phyloP scores from a whole-genome alignment of 2,329 filamentous ascomycete species.

The Pyrenophora teres region DNA sequence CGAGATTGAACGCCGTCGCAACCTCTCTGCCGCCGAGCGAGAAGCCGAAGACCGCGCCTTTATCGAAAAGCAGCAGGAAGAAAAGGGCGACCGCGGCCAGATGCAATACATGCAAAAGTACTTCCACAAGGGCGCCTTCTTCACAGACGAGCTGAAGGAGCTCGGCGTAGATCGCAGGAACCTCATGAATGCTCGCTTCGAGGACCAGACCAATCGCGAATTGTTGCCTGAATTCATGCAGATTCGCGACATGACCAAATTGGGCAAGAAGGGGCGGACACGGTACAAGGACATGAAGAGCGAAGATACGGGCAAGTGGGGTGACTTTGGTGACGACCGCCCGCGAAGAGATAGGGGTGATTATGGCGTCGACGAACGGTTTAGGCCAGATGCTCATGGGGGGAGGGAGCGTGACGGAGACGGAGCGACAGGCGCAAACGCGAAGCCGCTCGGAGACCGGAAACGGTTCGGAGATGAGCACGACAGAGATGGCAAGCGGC shows the following conservation, averaged over 20 bases:
- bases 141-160: slow-evolving; percentile 76
- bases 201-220: slow-evolving; percentile 82
- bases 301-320: slow-evolving; percentile 92
- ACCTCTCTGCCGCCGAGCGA: slow-evolving; percentile 84
- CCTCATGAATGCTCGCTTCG: slow-evolving; percentile 83
- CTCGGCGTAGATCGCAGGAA: slow-evolving; percentile 79
- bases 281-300: slow-evolving; percentile 85
- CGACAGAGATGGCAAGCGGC: slow-evolving; percentile 52
- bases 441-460: slow-evolving; percentile 69
- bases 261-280: slow-evolving; percentile 89
- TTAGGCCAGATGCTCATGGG: slow-evolving; percentile 64
- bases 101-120: slow-evolving; percentile 95
- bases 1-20: slow-evolving; percentile 84
- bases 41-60: slow-evolving; percentile 81
- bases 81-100: slow-evolving; percentile 74
- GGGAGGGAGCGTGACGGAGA: slow-evolving; percentile 42
- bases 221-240: slow-evolving; percentile 89
- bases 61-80: slow-evolving; percentile 77
- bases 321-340: slow-evolving; percentile 61
- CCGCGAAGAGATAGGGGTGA: slow-evolving; percentile 48
- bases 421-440: slow-evolving; percentile 70
- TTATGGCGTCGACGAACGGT: slow-evolving; percentile 66
- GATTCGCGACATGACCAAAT: slow-evolving; percentile 87
- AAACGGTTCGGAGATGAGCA: slow-evolving; percentile 51
- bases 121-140: slow-evolving; percentile 96